Percentiles rank a stretch among this genome's conserved stretches.
Evolutionary conservation across 768 basidiomycete genomes (phyloP).

Genomic region (Trametes sanguinea): DNA sequence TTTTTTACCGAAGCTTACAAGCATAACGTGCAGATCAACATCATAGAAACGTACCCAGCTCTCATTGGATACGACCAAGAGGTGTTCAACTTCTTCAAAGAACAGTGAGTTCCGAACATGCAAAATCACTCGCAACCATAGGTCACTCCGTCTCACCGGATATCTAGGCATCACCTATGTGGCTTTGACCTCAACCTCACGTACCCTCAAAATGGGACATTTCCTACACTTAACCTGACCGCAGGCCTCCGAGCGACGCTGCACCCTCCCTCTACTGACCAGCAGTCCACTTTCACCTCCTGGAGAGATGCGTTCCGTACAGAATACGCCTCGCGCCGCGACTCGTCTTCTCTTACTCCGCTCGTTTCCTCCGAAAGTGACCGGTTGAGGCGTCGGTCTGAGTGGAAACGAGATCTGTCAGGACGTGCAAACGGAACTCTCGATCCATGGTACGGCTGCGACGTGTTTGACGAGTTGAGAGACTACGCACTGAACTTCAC

Average conservation of each 20-base stretch:
- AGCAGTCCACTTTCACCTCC: background rate
- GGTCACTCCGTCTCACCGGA: background rate
- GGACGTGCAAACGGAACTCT: conserved; percentile 54
- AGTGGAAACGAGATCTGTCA: conserved; percentile 52
- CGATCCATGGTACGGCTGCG: conserved; percentile 45
- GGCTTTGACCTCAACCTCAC: conserved; percentile 65
- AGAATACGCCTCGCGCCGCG: conserved; percentile 2
- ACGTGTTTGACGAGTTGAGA: conserved; percentile 59
- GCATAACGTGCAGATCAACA: conserved; percentile 41
- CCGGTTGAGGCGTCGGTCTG: conserved; percentile 21
- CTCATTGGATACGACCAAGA: conserved; percentile 68
- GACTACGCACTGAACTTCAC: conserved; percentile 75
- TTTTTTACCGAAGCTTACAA: background rate
- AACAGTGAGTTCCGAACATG: conserved; percentile 55
- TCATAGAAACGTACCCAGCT: conserved; percentile 73
- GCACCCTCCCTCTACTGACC: background rate
- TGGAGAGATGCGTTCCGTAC: conserved; percentile 9
- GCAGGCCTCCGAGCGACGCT: background rate
- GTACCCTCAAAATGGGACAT: conserved; percentile 60
- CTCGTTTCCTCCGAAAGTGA: conserved; percentile 4
- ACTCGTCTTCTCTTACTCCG: background rate
- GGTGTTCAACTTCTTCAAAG: conserved; percentile 65
- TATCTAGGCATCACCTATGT: conserved; percentile 54
- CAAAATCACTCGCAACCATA: conserved; percentile 23
- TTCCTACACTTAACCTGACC: conserved; percentile 40